A percentile compares a stretch with the other conserved stretches of the same genome.
Evolutionary conservation across 352 stramenopile species (phyloP).

Genomic region (Pythium grandisporangium): DNA sequence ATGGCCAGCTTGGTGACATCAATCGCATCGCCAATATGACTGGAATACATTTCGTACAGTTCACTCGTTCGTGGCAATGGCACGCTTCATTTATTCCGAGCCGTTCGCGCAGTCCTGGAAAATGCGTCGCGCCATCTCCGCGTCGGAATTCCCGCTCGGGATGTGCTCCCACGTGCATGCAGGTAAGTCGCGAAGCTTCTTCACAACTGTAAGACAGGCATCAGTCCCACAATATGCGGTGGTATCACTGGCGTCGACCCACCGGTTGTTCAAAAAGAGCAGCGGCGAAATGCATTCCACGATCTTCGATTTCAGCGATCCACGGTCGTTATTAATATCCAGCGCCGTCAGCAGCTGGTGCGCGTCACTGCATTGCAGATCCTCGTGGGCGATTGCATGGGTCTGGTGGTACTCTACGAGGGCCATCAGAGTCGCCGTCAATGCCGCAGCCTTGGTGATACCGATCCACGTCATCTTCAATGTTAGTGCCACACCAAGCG

Average conservation of each 20-base stretch:
- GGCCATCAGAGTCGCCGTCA: too few relatives aligned
- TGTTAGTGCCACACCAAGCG: too few relatives aligned
- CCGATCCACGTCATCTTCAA: neutral
- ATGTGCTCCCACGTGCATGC: constrained; percentile 28
- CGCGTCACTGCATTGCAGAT: constrained; percentile 2
- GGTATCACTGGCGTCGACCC: constrained; percentile 11
- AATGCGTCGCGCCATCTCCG: constrained; percentile 35
- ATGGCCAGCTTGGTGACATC: too few relatives aligned
- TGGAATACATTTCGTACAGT: too few relatives aligned
- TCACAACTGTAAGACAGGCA: constrained; percentile 16
- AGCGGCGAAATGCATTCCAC: constrained; percentile 18
- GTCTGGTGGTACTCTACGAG: too few relatives aligned
- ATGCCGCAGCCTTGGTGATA: too few relatives aligned
- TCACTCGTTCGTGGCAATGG: too few relatives aligned
- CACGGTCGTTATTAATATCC: constrained; percentile 1
- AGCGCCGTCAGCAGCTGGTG: neutral
- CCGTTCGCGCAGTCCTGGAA: constrained; percentile 23
- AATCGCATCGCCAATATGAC: too few relatives aligned
- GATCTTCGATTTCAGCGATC: constrained; percentile 9
- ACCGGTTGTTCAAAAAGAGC: constrained; percentile 27
- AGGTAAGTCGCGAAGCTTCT: constrained; percentile 18
- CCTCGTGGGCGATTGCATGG: too few relatives aligned
- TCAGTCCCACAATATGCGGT: constrained; percentile 31
- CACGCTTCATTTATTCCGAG: neutral
- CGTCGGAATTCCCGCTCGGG: constrained; percentile 18